Base-by-base conservation (phyloP, 108 stramenopile genomes). In the Heterococcus sp. region DNA sequence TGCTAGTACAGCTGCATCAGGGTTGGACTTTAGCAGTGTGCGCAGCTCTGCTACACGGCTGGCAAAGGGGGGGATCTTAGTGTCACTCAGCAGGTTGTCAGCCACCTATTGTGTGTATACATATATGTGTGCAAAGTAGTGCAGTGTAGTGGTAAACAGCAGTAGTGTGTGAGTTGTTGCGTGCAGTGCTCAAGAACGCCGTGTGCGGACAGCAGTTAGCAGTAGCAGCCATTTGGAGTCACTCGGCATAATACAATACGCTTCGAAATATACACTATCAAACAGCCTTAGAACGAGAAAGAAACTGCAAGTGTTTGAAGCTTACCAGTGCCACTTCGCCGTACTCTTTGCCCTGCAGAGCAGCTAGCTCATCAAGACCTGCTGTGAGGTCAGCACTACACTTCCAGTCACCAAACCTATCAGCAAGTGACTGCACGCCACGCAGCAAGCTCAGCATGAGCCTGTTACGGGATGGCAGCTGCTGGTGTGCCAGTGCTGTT, bases 1-100 rank as follows among this genome's bases (percentile, higher is more conserved):
- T 26, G 73, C 46, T 5, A 85, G 66, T n/a, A 37, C 37, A 4
- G n/a, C 36, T n/a, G 38, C 46, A 68, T 64, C 80, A 2, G 8
- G 67, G 27, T 85, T 73, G 14, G 35, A 66, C 80, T 74, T 27
- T 2, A 93, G 88, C 69, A 91, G 91, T 32, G 72, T 33, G 58
- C 92, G 91, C 70, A 96, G 88, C 37, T 92, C 94, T 26, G 85
- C 93, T 75, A 88, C 84, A 68, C 94, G 93, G 8, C 86, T 85
- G 11, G 90, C 92, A 74, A 95, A 95, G 2, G 93, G 85, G 21
- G 94, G 89, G 38, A 93, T 83, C n/a, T 35, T 30, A 2, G 91
- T 86, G 32, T 90, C 82, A 33, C 92, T 90, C 34, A 95, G 87
- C 31, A 92, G 87, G 71, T 77, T 76, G 64, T 91, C 91, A 69